A percentile compares a stretch with the other conserved stretches of the same genome.
phyloP scores from a whole-genome alignment of 2,329 filamentous ascomycete genomes.

The Fusarium sp. region DNA sequence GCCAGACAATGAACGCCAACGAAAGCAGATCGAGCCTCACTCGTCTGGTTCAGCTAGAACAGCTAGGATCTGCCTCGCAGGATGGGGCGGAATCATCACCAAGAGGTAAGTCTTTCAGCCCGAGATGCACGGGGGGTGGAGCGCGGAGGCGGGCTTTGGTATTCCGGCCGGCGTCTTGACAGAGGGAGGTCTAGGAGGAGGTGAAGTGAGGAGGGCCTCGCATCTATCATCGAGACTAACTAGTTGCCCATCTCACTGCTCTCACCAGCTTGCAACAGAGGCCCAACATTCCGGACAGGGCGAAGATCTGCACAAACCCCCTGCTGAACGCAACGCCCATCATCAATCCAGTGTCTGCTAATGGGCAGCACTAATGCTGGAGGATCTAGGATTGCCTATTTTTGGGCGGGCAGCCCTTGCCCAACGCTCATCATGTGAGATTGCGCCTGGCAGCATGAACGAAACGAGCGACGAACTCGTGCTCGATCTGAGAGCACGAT shows the following conservation, averaged over 20 bases:
- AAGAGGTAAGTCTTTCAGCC: slow-evolving; percentile 25
- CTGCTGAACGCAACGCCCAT: slow-evolving; percentile 9
- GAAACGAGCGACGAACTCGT: slow-evolving; percentile 8
- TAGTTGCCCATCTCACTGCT: slow-evolving; percentile 10
- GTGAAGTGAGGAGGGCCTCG: slow-evolving; percentile 6
- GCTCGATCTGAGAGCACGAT: slow-evolving; percentile 16
- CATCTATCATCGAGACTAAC: slow-evolving; percentile 7
- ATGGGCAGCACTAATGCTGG: not conserved
- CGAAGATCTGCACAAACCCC: slow-evolving; percentile 10
- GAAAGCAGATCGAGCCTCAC: slow-evolving; percentile 25
- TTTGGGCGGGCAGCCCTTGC: slow-evolving; percentile 16
- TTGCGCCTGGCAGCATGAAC: slow-evolving; percentile 26
- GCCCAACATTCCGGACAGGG: not conserved
- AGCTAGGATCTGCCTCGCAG: slow-evolving; percentile 35
- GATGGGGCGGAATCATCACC: slow-evolving; percentile 17
- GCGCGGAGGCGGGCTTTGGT: slow-evolving; percentile 22
- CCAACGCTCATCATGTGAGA: slow-evolving; percentile 12
- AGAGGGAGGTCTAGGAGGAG: not conserved
- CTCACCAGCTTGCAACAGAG: slow-evolving; percentile 10
- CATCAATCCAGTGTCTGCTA: slow-evolving; percentile 14
- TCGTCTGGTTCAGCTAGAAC: slow-evolving; percentile 22
- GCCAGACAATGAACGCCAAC: not conserved
- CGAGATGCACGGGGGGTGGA: slow-evolving; percentile 21
- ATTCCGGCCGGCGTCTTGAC: slow-evolving; percentile 15
- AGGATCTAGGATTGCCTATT: slow-evolving; percentile 19